Conservation (phyloP, 352 stramenopile genomes). For the Pythium dissimile region DNA sequence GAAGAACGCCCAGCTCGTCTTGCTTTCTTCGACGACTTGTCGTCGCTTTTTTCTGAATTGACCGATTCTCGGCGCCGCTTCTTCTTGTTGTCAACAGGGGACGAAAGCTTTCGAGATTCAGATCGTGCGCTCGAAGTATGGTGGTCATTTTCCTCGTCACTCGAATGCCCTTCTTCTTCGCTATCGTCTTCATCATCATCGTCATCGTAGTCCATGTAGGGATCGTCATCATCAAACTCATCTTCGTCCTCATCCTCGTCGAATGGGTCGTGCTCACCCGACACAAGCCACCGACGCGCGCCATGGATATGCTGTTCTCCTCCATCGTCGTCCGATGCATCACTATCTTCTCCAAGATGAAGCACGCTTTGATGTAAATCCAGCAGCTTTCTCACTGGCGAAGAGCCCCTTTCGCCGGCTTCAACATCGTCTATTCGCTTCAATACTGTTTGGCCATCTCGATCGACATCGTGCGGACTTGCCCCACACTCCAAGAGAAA, state of each 20-base stretch:
- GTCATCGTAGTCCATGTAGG: slow-evolving; percentile 50
- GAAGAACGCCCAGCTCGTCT: background rate
- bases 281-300: slow-evolving; percentile 3
- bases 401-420: slow-evolving; percentile 10
- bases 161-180: slow-evolving; percentile 21
- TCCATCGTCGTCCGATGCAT: slow-evolving; percentile 42
- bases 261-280: slow-evolving; percentile 40
- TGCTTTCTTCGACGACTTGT: background rate
- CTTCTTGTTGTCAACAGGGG: background rate
- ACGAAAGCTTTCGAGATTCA: background rate
- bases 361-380: slow-evolving; percentile 38
- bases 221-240: slow-evolving; percentile 48
- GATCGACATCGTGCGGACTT: slow-evolving; percentile 46
- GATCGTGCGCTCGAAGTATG: background rate
- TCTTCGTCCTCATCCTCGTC: slow-evolving; percentile 45
- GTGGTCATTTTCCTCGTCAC: slow-evolving; percentile 9
- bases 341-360: slow-evolving; percentile 37
- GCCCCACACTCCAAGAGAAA: slow-evolving; percentile 78
- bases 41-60: slow-evolving; percentile 27
- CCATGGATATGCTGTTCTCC: background rate
- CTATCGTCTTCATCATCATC: slow-evolving; percentile 35
- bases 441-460: slow-evolving; percentile 47
- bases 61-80: slow-evolving; percentile 33
- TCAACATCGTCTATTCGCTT: slow-evolving; percentile 31
- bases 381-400: slow-evolving; percentile 36